These are phyloP conservation scores for Cladosporium sp. DNA, from an alignment of 2,329 filamentous ascomycete species.

Conservation along the genomic window DNA sequence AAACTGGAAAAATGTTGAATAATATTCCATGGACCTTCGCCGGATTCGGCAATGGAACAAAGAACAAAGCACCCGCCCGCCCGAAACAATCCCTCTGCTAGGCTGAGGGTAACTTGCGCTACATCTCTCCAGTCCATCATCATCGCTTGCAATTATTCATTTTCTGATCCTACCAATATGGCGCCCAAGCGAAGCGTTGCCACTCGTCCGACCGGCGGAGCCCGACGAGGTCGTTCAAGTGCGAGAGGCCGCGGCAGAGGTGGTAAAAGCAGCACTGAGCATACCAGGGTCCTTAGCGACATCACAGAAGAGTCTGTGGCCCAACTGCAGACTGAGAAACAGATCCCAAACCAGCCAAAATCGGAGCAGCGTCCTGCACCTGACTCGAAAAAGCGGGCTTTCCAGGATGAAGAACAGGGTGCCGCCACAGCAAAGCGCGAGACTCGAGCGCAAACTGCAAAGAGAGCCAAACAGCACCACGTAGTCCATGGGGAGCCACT, in stretches of 20 bases:
- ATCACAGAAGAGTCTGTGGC: slow-evolving; percentile 8
- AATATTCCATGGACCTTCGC: background rate
- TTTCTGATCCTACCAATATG: background rate
- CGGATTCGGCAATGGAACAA: slow-evolving; percentile 9
- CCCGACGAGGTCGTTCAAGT: background rate
- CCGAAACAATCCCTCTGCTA: background rate
- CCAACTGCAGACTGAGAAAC: background rate
- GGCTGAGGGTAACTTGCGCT: background rate
- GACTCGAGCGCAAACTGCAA: slow-evolving; percentile 11
- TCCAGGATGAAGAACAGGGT: background rate
- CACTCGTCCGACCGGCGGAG: background rate
- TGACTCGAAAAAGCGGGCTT: background rate
- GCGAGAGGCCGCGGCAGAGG: background rate
- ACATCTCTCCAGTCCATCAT: background rate
- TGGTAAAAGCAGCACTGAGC: background rate
- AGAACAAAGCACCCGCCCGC: background rate
- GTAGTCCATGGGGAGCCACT: background rate
- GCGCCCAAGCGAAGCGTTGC: slow-evolving; percentile 6
- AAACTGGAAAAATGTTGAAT: background rate
- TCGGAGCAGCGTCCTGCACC: background rate
- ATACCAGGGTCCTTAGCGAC: slow-evolving; percentile 9
- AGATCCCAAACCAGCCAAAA: background rate
- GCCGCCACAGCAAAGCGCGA: slow-evolving; percentile 1
- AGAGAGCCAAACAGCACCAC: background rate
- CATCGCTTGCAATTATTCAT: background rate